Evolutionary conservation across 2,329 filamentous ascomycete species (phyloP).

Genomic region (Colletotrichum filicis): DNA sequence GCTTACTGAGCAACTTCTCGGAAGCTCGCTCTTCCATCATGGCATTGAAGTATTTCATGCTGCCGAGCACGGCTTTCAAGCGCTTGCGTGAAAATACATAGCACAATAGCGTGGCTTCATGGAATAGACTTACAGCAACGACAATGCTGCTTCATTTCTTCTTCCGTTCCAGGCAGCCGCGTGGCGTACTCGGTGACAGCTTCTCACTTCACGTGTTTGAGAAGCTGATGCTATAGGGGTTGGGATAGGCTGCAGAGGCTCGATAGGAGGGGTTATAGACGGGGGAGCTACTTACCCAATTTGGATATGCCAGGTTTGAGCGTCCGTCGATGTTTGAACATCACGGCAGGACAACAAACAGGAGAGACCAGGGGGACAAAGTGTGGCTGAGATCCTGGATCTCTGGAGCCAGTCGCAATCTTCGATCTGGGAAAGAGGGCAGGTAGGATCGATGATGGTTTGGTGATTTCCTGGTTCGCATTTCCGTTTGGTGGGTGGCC

Average conservation of each 20-base stretch:
- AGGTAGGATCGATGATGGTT: not conserved
- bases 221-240: not conserved
- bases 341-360: not conserved
- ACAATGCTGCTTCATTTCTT: not conserved
- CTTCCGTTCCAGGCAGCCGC: not conserved
- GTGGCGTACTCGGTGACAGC: not conserved
- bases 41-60: not conserved
- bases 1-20: not conserved
- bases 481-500: not conserved
- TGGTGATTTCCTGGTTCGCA: not conserved
- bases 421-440: not conserved
- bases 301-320: not conserved
- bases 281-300: not conserved
- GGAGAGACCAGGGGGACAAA: not conserved
- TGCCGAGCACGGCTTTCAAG: not conserved
- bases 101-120: too few relatives aligned
- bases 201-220: not conserved
- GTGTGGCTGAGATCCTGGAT: not conserved
- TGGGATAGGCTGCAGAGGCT: not conserved
- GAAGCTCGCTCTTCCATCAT: not conserved
- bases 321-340: not conserved
- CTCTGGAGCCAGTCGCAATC: conserved; percentile 3
- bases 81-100: too few relatives aligned
- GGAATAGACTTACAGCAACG: not conserved
- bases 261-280: not conserved